Evolutionary conservation across 78 protist genomes (phyloP).

Genomic region (Cavenderia fasciculata): DNA sequence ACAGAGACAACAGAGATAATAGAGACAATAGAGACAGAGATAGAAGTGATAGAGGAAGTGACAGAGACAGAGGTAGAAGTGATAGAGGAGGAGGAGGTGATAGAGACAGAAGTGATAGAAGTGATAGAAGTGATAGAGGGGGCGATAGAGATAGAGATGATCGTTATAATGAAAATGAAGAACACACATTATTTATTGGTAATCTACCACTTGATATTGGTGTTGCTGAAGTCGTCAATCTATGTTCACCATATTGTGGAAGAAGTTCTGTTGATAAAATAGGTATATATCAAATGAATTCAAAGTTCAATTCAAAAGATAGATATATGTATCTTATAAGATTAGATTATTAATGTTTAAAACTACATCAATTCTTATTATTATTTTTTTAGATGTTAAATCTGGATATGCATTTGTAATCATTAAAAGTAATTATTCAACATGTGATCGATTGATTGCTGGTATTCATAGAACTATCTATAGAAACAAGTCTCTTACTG

Average conservation of each 20-base stretch:
- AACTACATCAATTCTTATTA: not conserved
- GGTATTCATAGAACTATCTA: slow-evolving; percentile 7
- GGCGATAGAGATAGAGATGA: too few species aligned
- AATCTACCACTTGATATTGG: slow-evolving; percentile 16
- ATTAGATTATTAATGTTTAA: too few species aligned
- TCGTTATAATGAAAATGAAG: not conserved
- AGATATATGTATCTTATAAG: too few species aligned
- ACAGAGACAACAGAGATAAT: too few species aligned
- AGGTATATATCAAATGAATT: not conserved
- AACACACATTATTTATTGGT: slow-evolving; percentile 38
- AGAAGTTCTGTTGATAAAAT: not conserved
- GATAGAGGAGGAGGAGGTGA: too few species aligned
- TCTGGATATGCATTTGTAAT: slow-evolving; percentile 55
- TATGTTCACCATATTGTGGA: not conserved
- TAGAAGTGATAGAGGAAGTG: too few species aligned
- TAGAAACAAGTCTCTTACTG: not conserved
- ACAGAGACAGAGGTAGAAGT: too few species aligned
- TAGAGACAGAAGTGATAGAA: too few species aligned
- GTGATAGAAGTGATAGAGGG: too few species aligned
- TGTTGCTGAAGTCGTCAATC: slow-evolving; percentile 7
- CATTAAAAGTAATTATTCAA: not conserved
- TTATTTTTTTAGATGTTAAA: slow-evolving; percentile 1
- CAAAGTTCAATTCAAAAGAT: too few species aligned
- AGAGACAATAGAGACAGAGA: too few species aligned
- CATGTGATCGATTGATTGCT: not conserved